phyloP scores from a whole-genome alignment of 148 eudicot species.

The Rhododendron molle region DNA sequence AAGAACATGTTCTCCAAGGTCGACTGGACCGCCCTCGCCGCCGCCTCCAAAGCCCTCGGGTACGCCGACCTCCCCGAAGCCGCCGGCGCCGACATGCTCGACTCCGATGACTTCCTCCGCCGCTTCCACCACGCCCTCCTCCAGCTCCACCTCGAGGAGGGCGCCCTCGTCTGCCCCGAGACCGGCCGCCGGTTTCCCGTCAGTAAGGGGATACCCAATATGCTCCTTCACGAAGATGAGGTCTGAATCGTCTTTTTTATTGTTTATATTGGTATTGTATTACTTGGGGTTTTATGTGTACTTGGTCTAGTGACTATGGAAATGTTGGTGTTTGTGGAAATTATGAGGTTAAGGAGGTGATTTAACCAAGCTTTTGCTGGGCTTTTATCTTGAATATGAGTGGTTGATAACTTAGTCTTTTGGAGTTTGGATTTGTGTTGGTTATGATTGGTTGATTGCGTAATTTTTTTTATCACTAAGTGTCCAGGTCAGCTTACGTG shows the following conservation, averaged over 20 bases:
- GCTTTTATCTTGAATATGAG: neutral
- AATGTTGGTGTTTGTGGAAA: neutral
- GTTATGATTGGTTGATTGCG: neutral
- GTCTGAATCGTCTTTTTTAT: slow-evolving; percentile 28
- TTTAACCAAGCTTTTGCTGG: neutral
- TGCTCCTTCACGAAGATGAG: slow-evolving; percentile 79
- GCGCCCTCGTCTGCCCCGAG: slow-evolving; percentile 84
- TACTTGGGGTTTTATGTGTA: neutral
- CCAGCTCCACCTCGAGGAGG: slow-evolving; percentile 85
- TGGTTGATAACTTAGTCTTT: neutral
- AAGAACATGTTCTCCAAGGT: slow-evolving; percentile 71
- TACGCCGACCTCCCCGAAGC: slow-evolving; percentile 42
- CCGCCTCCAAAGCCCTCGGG: slow-evolving; percentile 66
- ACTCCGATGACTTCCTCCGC: slow-evolving; percentile 40
- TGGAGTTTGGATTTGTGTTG: neutral
- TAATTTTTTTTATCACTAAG: neutral
- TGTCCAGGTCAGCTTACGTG: neutral
- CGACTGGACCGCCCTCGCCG: slow-evolving; percentile 75
- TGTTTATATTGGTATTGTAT: neutral
- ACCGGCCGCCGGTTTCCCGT: slow-evolving; percentile 56
- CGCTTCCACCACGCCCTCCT: slow-evolving; percentile 79
- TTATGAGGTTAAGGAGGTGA: neutral
- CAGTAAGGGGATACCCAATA: slow-evolving; percentile 63
- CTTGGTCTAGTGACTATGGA: neutral
- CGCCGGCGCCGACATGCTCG: slow-evolving; percentile 39